Evolutionary conservation across 352 stramenopile species (phyloP).

Genomic region (Globisporangium perplexum): DNA sequence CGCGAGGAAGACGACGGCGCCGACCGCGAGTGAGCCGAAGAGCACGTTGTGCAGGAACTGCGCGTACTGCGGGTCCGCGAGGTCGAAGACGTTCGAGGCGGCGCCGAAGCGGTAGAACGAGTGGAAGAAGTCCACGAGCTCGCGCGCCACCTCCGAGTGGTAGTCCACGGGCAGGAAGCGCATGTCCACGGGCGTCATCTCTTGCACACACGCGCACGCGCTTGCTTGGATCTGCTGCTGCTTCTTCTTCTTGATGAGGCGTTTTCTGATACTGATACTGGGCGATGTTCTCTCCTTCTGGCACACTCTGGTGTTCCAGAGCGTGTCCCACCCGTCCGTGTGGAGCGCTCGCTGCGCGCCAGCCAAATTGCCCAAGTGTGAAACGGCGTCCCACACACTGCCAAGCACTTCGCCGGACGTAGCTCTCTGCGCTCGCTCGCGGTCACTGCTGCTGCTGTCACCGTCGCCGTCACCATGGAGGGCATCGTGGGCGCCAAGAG

Average conservation of each 20-base stretch:
- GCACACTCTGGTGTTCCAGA: not conserved
- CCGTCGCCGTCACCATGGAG: slow-evolving; percentile 10
- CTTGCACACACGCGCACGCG: too few species aligned
- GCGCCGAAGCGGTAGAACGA: slow-evolving; percentile 71
- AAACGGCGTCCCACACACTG: slow-evolving; percentile 1
- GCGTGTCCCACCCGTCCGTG: not conserved
- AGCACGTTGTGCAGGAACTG: slow-evolving; percentile 68
- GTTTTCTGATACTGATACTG: not conserved
- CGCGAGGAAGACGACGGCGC: slow-evolving; percentile 52
- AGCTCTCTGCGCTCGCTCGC: not conserved
- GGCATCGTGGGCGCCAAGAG: slow-evolving; percentile 25
- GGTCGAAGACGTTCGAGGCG: slow-evolving; percentile 45
- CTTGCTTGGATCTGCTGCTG: too few species aligned
- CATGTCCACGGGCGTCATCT: slow-evolving; percentile 17
- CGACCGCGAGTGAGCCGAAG: slow-evolving; percentile 58
- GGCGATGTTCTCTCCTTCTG: not conserved
- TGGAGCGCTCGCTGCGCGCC: not conserved
- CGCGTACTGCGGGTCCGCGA: slow-evolving; percentile 42
- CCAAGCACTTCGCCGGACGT: too few species aligned
- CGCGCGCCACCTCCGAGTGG: slow-evolving; percentile 55
- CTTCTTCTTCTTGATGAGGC: not conserved
- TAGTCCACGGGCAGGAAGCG: slow-evolving; percentile 61
- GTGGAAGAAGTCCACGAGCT: slow-evolving; percentile 74
- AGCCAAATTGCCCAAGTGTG: slow-evolving; percentile 2
- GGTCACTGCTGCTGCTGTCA: too few species aligned